Evolutionary conservation across 352 stramenopile species (phyloP).

Genomic region (Globisporangium polare): DNA sequence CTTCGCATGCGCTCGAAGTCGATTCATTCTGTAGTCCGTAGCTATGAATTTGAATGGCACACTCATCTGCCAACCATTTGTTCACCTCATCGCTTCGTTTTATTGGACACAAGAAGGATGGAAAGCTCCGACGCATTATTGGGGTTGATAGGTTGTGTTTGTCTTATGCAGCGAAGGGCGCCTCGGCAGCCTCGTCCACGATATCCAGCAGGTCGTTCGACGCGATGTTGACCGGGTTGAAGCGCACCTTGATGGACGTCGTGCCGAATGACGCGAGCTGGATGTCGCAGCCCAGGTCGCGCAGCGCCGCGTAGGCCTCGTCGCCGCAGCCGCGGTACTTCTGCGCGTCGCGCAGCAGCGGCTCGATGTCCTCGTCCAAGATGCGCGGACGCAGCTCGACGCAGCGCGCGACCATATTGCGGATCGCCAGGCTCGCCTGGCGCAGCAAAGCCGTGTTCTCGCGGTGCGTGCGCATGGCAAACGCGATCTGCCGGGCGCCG

Average conservation of each 20-base stretch:
- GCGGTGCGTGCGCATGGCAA: constrained; percentile 50
- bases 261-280: constrained; percentile 54
- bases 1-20: too few relatives aligned
- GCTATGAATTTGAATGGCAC: not conserved
- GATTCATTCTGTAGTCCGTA: not conserved
- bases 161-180: constrained; percentile 23
- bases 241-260: constrained; percentile 30
- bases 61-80: too few relatives aligned
- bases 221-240: constrained; percentile 64
- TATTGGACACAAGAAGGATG: not conserved
- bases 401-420: constrained; percentile 70
- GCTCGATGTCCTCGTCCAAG: constrained; percentile 62
- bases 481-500: constrained; percentile 38
- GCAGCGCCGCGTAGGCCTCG: constrained; percentile 72
- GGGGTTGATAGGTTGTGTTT: not conserved
- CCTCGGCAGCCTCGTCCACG: constrained; percentile 49
- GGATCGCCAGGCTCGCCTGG: constrained; percentile 75
- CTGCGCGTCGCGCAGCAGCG: constrained; percentile 56
- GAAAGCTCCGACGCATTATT: too few relatives aligned
- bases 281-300: constrained; percentile 71
- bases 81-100: not conserved
- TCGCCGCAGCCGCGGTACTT: constrained; percentile 64
- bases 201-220: constrained; percentile 49
- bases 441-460: constrained; percentile 46
- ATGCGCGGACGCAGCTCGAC: constrained; percentile 56